Evolutionary conservation across 331 rosid species (phyloP).

Genomic region (Acacia pycnantha): DNA sequence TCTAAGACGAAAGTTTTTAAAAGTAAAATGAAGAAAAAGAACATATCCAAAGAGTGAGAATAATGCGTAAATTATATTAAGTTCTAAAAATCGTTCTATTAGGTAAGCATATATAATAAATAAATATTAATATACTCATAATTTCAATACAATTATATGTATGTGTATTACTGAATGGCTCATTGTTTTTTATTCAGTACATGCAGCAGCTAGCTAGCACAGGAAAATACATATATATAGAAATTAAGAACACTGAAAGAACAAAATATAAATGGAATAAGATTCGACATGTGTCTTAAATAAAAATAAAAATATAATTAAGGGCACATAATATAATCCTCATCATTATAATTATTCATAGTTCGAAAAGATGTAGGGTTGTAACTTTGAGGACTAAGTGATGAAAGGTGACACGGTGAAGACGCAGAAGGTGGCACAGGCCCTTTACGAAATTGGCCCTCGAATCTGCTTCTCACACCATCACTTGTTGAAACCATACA

Average conservation of each 20-base stretch:
- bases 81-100: background rate
- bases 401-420: conserved; percentile 56
- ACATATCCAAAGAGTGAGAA: background rate
- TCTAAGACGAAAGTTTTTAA: background rate
- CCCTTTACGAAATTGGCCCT: conserved; percentile 54
- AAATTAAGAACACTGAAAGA: background rate
- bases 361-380: conserved; percentile 21
- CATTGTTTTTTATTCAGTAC: background rate
- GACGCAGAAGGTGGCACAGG: conserved; percentile 77
- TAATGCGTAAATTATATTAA: too few species aligned
- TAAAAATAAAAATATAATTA: conserved; percentile 1
- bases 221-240: background rate
- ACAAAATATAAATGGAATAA: background rate
- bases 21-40: background rate
- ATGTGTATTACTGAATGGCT: background rate
- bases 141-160: background rate
- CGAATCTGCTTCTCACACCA: conserved; percentile 34
- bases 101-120: background rate
- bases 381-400: conserved; percentile 45
- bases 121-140: background rate
- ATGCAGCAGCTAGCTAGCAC: background rate
- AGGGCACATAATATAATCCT: conserved; percentile 44
- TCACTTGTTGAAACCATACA: conserved; percentile 37
- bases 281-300: background rate
- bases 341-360: conserved; percentile 23